Evolutionary conservation across 352 stramenopile genomes (phyloP).

Genomic region (Aphanomyces invadans): DNA sequence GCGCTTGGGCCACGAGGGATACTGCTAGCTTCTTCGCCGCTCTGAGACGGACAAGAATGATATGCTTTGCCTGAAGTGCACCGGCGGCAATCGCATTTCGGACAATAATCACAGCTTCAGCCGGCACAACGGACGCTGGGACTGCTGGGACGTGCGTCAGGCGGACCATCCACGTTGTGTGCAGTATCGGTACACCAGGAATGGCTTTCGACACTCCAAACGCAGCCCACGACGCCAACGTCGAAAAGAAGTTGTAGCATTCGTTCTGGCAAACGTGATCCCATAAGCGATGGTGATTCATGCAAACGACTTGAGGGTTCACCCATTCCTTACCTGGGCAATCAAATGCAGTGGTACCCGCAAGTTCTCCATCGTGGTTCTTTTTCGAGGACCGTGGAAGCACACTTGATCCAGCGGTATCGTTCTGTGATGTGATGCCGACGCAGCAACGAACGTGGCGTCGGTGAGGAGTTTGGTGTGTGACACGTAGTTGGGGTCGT

Average conservation of each 20-base stretch:
- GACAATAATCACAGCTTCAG: not conserved
- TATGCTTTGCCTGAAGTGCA: not conserved
- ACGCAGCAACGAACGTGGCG: not conserved
- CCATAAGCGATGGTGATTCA: no score
- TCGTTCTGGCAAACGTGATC: slow-evolving; percentile 5
- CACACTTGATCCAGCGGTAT: slow-evolving; percentile 9
- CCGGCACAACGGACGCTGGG: slow-evolving; percentile 5
- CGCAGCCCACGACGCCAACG: not conserved
- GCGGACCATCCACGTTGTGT: not conserved
- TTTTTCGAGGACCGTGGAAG: slow-evolving; percentile 9
- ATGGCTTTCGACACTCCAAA: slow-evolving; percentile 23
- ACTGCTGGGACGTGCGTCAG: slow-evolving; percentile 5
- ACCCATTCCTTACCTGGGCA: not conserved
- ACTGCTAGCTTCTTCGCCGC: slow-evolving; percentile 1
- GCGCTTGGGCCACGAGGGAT: not conserved
- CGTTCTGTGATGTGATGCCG: not conserved
- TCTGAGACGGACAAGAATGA: slow-evolving; percentile 1
- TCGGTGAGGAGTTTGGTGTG: not conserved
- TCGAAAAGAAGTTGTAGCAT: slow-evolving; percentile 3
- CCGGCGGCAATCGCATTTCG: not conserved
- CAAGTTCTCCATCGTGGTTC: slow-evolving; percentile 12
- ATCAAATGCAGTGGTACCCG: slow-evolving; percentile 18
- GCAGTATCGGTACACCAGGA: not conserved
- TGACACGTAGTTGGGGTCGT: slow-evolving; percentile 10
- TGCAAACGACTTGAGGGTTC: not conserved